A percentile compares a stretch with the other conserved stretches of the same genome.
Evolutionary conservation across 2,329 filamentous ascomycete genomes (phyloP).

Genomic region (Aschersonia sp.): DNA sequence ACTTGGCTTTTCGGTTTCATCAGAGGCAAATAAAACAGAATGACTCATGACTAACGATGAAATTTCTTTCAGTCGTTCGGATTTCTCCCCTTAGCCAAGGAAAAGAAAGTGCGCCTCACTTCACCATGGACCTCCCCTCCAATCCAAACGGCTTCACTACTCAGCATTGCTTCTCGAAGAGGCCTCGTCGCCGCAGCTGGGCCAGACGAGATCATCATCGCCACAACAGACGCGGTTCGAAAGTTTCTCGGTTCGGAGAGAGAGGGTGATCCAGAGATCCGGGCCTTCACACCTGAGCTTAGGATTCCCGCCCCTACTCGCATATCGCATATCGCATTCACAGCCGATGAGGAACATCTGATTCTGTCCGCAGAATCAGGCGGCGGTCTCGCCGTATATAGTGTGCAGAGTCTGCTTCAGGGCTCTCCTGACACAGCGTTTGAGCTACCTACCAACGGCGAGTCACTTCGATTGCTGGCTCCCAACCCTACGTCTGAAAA

Average conservation of each 20-base stretch:
- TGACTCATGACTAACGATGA: neutral
- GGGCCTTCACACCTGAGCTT: conserved; percentile 58
- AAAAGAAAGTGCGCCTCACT: conserved; percentile 71
- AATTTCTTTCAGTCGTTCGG: conserved; percentile 47
- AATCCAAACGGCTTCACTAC: conserved; percentile 62
- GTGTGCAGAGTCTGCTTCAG: conserved; percentile 52
- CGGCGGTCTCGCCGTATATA: conserved; percentile 72
- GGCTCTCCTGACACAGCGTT: conserved; percentile 54
- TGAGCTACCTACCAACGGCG: conserved; percentile 63
- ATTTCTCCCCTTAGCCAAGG: conserved; percentile 66
- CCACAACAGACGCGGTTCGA: conserved; percentile 63
- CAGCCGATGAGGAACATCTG: conserved; percentile 73
- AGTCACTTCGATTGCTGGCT: conserved; percentile 56
- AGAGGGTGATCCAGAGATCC: conserved; percentile 47
- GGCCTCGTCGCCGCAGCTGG: conserved; percentile 79
- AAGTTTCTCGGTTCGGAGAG: conserved; percentile 53
- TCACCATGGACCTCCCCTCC: conserved; percentile 66
- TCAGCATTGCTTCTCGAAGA: conserved; percentile 67
- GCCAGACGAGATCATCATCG: conserved; percentile 63
- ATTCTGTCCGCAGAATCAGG: conserved; percentile 70
- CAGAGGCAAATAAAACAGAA: neutral
- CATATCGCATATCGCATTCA: conserved; percentile 81
- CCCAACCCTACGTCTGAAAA: conserved; percentile 68
- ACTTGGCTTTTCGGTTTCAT: neutral
- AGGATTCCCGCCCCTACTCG: conserved; percentile 58